Evolutionary conservation across 805 yeast genomes (phyloP).

Genomic region (Kodamaea nitidulidarum): DNA sequence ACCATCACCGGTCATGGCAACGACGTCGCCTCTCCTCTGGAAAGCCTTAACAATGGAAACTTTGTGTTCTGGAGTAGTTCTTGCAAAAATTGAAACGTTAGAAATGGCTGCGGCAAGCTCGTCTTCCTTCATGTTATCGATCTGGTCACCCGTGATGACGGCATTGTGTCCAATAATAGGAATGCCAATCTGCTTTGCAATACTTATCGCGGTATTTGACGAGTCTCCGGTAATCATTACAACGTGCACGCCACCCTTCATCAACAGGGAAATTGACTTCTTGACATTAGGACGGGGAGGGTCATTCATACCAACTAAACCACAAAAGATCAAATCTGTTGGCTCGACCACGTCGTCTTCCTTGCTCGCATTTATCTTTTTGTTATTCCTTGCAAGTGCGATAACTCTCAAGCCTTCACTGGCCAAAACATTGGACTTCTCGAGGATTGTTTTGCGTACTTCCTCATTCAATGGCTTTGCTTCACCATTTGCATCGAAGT

Average conservation of each 20-base stretch:
- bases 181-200: conserved; percentile 88
- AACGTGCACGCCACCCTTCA: conserved; percentile 94
- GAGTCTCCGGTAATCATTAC: conserved; percentile 97
- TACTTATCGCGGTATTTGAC: conserved; percentile 78
- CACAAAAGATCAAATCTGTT: conserved; percentile 67
- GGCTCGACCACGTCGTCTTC: conserved; percentile 41
- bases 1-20: conserved; percentile 99
- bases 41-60: conserved; percentile 85
- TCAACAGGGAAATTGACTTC: conserved; percentile 64
- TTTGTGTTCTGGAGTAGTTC: conserved; percentile 94
- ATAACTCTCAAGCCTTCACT: conserved; percentile 80
- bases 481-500: conserved; percentile 56
- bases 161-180: conserved; percentile 63
- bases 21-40: conserved; percentile 88
- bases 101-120: conserved; percentile 72
- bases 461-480: conserved; percentile 54
- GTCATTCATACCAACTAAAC: conserved; percentile 93
- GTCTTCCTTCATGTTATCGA: conserved; percentile 70
- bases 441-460: conserved; percentile 43
- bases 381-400: conserved; percentile 61
- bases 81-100: conserved; percentile 84
- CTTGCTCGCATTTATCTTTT: conserved; percentile 29
- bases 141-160: conserved; percentile 79
- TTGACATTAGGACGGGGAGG: conserved; percentile 93
- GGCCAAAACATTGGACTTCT: conserved; percentile 65